Percentiles rank a stretch among this genome's conserved stretches.
Conservation (phyloP, 2,329 filamentous ascomycete genomes). For the Bipolaris sorokiniana region DNA sequence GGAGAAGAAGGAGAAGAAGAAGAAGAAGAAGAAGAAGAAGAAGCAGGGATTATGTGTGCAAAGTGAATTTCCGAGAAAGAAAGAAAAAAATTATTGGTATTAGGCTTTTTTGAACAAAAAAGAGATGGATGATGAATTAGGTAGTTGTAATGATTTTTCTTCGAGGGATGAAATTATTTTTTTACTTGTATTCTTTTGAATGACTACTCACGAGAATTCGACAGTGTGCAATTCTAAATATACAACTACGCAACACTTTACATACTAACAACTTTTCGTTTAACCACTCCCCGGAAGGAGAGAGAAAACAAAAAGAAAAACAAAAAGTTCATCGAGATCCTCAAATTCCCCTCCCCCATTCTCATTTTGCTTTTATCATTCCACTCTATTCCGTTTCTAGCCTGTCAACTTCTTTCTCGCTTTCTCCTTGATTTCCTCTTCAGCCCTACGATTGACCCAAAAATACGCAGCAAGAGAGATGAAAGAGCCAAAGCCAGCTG, state of each 20-base stretch:
- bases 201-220: too few relatives aligned
- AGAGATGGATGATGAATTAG: too few relatives aligned
- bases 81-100: too few relatives aligned
- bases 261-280: too few relatives aligned
- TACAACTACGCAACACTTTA: too few relatives aligned
- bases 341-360: background rate
- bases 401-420: conserved; percentile 6
- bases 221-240: too few relatives aligned
- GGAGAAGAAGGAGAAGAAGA: background rate
- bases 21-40: background rate
- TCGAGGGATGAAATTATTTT: too few relatives aligned
- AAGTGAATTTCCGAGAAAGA: background rate
- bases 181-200: too few relatives aligned
- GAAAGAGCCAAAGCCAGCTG: conserved; percentile 54
- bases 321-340: background rate
- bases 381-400: background rate
- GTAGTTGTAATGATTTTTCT: too few relatives aligned
- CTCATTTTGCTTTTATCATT: too few relatives aligned
- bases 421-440: conserved; percentile 19
- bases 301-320: background rate
- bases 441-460: conserved; percentile 27
- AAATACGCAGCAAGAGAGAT: conserved; percentile 49
- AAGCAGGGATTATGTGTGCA: background rate
- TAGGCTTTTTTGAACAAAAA: too few relatives aligned
- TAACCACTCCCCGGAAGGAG: too few relatives aligned